Percentiles rank a stretch among this genome's conserved stretches.
phyloP scores from a whole-genome alignment of 257 asterid species.

The Eucommia ulmoides region DNA sequence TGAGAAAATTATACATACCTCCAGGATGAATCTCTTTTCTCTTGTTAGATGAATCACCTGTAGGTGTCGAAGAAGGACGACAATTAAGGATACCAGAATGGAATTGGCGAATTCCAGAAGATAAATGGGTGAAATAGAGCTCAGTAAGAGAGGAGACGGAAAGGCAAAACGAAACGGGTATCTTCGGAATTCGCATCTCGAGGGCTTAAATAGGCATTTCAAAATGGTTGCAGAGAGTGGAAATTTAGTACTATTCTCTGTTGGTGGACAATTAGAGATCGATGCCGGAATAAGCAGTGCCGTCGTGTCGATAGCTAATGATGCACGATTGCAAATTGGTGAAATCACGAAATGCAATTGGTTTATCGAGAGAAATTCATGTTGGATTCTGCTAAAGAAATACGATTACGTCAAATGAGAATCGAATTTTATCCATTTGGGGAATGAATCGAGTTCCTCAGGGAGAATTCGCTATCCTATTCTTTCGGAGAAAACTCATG shows the following conservation, averaged over 20 bases:
- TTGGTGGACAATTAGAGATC: constrained; percentile 14
- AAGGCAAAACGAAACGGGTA: constrained; percentile 36
- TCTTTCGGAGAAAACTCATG: not conserved
- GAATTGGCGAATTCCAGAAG: constrained; percentile 28
- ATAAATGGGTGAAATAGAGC: constrained; percentile 3
- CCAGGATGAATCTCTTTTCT: constrained; percentile 18
- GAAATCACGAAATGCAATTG: not conserved
- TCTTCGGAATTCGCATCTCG: constrained; percentile 58
- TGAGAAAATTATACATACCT: constrained; percentile 30
- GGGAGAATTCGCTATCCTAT: not conserved
- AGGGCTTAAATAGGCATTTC: constrained; percentile 40
- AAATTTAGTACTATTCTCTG: constrained; percentile 2
- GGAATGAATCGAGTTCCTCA: constrained; percentile 1
- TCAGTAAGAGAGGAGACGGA: constrained; percentile 20
- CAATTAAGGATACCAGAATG: constrained; percentile 16
- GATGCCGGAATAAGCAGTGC: constrained; percentile 11
- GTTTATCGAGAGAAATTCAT: not conserved
- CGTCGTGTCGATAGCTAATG: not conserved
- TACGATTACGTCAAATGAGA: not conserved
- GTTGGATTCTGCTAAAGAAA: not conserved
- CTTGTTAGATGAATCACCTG: constrained; percentile 22
- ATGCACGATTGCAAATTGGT: constrained; percentile 2
- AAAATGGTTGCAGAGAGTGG: not conserved
- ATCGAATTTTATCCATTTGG: not conserved
- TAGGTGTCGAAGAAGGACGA: constrained; percentile 12